Percentiles rank a stretch among this genome's conserved stretches.
These are phyloP conservation scores for Diutina siamensis DNA, from an alignment of 1,139 yeast genomes.

Conservation along the genomic window DNA sequence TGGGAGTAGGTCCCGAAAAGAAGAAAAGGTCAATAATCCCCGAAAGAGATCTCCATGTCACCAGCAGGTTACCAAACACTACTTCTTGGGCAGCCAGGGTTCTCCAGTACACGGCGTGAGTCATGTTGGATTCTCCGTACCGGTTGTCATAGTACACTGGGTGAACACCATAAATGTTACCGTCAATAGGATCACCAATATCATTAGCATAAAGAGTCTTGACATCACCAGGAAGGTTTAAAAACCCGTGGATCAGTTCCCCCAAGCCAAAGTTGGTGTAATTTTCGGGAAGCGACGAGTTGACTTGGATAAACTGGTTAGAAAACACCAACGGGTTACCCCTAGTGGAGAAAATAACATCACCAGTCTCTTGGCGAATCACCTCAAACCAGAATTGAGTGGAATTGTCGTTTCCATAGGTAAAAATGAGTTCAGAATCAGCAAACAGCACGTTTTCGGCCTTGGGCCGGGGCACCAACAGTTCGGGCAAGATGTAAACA, in stretches of 20 bases:
- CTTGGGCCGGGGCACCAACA: constrained; percentile 14
- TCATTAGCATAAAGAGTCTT: constrained; percentile 17
- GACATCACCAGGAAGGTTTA: constrained; percentile 17
- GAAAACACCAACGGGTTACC: constrained; percentile 21
- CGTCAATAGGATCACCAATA: constrained; percentile 16
- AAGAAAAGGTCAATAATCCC: constrained; percentile 22
- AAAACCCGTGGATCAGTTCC: constrained; percentile 19
- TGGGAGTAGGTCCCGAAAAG: constrained; percentile 21
- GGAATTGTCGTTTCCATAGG: constrained; percentile 12
- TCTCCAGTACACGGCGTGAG: constrained; percentile 18
- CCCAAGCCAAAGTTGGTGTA: constrained; percentile 21
- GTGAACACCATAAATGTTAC: constrained; percentile 17
- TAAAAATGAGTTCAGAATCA: constrained; percentile 15
- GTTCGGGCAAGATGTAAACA: constrained; percentile 17
- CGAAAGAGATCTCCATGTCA: constrained; percentile 18
- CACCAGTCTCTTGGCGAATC: constrained; percentile 15
- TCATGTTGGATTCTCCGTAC: constrained; percentile 11
- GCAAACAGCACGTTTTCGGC: constrained; percentile 9
- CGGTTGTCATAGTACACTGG: constrained; percentile 16
- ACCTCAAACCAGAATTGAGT: constrained; percentile 17
- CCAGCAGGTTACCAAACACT: constrained; percentile 13
- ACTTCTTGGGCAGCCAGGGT: constrained; percentile 16
- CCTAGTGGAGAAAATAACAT: constrained; percentile 17
- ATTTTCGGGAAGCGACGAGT: constrained; percentile 16
- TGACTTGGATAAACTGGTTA: constrained; percentile 21